phyloP scores from a whole-genome alignment of 129 eudicot species.

The Erigeron canadensis region DNA sequence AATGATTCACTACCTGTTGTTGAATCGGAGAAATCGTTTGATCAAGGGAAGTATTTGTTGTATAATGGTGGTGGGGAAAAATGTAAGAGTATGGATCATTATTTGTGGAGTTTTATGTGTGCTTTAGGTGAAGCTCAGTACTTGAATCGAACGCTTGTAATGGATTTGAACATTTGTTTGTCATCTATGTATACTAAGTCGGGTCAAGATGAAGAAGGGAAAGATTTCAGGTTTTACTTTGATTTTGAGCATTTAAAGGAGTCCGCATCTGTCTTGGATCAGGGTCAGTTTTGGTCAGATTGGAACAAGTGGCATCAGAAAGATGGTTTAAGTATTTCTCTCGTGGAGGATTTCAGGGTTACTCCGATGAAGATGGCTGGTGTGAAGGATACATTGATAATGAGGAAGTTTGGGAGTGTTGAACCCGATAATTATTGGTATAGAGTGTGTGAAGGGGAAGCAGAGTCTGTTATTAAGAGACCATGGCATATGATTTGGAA shows the following conservation, averaged over 20 bases:
- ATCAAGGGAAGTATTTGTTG: conserved; percentile 65
- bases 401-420: conserved; percentile 84
- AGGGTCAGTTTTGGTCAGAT: conserved; percentile 70
- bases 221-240: conserved; percentile 83
- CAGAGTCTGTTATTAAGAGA: conserved; percentile 65
- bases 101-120: conserved; percentile 93
- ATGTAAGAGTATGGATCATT: conserved; percentile 93
- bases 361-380: conserved; percentile 59
- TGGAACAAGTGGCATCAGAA: conserved; percentile 74
- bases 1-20: conserved; percentile 78
- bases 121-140: conserved; percentile 89
- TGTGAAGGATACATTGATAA: conserved; percentile 62
- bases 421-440: conserved; percentile 95
- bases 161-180: conserved; percentile 78
- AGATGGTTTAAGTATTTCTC: conserved; percentile 51
- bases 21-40: conserved; percentile 65
- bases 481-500: conserved; percentile 94
- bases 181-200: conserved; percentile 71
- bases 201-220: conserved; percentile 84
- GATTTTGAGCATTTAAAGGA: conserved; percentile 88
- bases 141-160: conserved; percentile 76
- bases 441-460: conserved; percentile 89
- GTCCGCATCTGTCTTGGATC: conserved; percentile 67
- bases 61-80: conserved; percentile 83
- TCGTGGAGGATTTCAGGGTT: conserved; percentile 72